These are phyloP conservation scores for Avena atlantica DNA, from an alignment of 176 grass and related monocot genomes.

Conservation along the genomic window DNA sequence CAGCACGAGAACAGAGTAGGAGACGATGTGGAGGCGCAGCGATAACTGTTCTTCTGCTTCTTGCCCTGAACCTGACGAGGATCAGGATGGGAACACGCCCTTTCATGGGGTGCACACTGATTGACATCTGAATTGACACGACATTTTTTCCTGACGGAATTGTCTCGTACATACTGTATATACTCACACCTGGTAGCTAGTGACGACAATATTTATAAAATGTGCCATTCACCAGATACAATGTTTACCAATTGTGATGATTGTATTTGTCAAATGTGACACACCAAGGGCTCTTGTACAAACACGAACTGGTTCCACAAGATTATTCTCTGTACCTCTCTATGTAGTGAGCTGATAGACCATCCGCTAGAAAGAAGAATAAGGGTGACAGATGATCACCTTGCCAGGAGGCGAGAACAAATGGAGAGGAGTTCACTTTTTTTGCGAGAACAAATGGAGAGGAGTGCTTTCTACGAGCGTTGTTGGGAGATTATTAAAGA, in stretches of 20 bases:
- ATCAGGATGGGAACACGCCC: slow-evolving; percentile 9
- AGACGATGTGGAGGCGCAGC: slow-evolving; percentile 58
- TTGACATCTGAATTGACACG: slow-evolving; percentile 17
- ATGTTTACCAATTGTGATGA: neutral
- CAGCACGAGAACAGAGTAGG: slow-evolving; percentile 32
- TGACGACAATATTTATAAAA: neutral
- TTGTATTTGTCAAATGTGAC: neutral
- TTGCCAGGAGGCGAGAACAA: too few species aligned
- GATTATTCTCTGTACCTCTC: neutral
- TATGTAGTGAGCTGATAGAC: neutral
- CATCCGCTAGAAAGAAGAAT: neutral
- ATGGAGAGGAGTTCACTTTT: too few species aligned
- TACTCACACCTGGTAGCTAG: slow-evolving; percentile 19
- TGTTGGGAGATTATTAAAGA: too few species aligned
- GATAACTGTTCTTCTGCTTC: slow-evolving; percentile 37
- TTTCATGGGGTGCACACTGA: neutral
- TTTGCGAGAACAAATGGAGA: too few species aligned
- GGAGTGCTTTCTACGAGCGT: too few species aligned
- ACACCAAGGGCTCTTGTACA: neutral
- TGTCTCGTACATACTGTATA: slow-evolving; percentile 32
- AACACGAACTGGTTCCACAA: neutral
- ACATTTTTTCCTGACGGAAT: slow-evolving; percentile 39
- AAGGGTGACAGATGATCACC: neutral
- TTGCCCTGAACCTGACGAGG: slow-evolving; percentile 29
- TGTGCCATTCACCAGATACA: neutral